phyloP scores from a whole-genome alignment of 768 basidiomycete genomes.

The Lentinula lateritia region DNA sequence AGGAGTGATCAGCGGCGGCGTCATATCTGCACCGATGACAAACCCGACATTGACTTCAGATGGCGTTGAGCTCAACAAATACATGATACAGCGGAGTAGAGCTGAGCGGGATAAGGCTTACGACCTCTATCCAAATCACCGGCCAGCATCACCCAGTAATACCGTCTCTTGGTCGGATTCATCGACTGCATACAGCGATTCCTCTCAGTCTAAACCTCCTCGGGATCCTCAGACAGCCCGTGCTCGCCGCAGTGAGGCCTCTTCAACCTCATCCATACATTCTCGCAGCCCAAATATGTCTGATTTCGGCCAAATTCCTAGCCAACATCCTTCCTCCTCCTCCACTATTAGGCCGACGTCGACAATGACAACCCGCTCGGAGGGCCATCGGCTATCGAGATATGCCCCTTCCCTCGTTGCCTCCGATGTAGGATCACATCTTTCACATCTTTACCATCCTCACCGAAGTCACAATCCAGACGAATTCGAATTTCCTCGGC shows the following conservation, averaged over 20 bases:
- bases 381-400: constrained; percentile 53
- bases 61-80: constrained; percentile 69
- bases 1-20: constrained; percentile 37
- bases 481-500: constrained; percentile 71
- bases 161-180: constrained; percentile 43
- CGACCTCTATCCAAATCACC: constrained; percentile 26
- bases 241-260: constrained; percentile 51
- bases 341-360: constrained; percentile 47
- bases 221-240: constrained; percentile 33
- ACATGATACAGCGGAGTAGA: constrained; percentile 43
- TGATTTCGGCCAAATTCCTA: constrained; percentile 47
- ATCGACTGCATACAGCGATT: constrained; percentile 52
- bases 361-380: constrained; percentile 48
- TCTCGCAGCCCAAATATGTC: constrained; percentile 43
- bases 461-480: constrained; percentile 32
- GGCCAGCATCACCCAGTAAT: constrained; percentile 45
- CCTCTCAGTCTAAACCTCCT: constrained; percentile 24
- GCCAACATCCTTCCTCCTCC: constrained; percentile 21
- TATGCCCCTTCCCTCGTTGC: constrained; percentile 54
- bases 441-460: constrained; percentile 51
- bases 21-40: constrained; percentile 78
- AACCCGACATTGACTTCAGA: constrained; percentile 71
- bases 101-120: constrained; percentile 53
- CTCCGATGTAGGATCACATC: constrained; percentile 38
- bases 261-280: constrained; percentile 33